Evolutionary conservation across 2,329 filamentous ascomycete genomes (phyloP).

Genomic region (Xylariaceae sp.): DNA sequence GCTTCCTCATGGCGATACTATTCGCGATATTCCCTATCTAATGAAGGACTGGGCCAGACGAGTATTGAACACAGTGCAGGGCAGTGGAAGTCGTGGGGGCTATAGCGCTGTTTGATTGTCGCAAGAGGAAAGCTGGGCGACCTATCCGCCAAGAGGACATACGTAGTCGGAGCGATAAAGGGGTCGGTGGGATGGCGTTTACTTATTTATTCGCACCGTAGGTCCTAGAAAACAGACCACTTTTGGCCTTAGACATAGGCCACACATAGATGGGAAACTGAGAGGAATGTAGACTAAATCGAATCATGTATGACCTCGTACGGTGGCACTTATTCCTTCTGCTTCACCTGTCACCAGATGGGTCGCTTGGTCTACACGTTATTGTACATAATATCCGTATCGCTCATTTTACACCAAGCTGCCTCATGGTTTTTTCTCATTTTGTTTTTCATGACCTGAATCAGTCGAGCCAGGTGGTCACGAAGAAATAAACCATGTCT

Average conservation of each 20-base stretch:
- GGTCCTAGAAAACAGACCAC: background rate
- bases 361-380: slow-evolving; percentile 14
- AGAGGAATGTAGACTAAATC: slow-evolving; percentile 1
- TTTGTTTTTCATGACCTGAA: background rate
- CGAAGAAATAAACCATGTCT: background rate
- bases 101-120: slow-evolving; percentile 82
- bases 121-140: background rate
- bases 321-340: background rate
- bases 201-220: background rate
- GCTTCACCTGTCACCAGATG: slow-evolving; percentile 1
- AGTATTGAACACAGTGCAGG: slow-evolving; percentile 83
- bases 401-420: background rate
- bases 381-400: slow-evolving; percentile 22
- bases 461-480: background rate
- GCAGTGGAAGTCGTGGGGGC: slow-evolving; percentile 81
- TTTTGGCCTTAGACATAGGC: background rate
- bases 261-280: slow-evolving; percentile 5
- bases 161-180: background rate
- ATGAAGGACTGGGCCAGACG: slow-evolving; percentile 85
- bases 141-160: background rate
- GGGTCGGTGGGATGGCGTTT: background rate
- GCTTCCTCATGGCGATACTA: slow-evolving; percentile 87
- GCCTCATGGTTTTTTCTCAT: too few species aligned
- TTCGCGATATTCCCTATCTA: slow-evolving; percentile 90
- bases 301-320: slow-evolving; percentile 6